Conservation (phyloP, 441 rosid genomes). For the Capsella rubella region DNA sequence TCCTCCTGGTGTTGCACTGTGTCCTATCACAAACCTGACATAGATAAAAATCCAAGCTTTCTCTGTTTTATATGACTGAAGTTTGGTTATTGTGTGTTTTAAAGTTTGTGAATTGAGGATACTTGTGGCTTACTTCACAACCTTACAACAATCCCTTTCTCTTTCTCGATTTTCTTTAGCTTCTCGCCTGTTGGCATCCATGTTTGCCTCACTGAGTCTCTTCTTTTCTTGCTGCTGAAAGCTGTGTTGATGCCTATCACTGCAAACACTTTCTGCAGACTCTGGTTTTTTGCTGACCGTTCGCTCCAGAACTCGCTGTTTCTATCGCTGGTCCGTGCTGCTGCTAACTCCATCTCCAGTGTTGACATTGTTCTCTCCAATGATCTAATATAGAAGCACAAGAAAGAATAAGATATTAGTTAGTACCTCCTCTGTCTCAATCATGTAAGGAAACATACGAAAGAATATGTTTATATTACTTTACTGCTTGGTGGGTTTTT, state of each 20-base stretch:
- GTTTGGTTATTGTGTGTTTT: background rate
- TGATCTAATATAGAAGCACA: conserved; percentile 50
- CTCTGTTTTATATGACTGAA: background rate
- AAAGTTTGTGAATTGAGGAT: conserved; percentile 1
- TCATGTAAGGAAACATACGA: background rate
- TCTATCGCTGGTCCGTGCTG: conserved; percentile 45
- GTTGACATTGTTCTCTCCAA: conserved; percentile 74
- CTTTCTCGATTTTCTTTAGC: conserved; percentile 70
- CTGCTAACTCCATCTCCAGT: conserved; percentile 71
- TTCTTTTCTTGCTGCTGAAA: conserved; percentile 84
- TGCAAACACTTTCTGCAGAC: conserved; percentile 68
- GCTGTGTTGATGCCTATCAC: conserved; percentile 92
- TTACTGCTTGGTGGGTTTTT: conserved; percentile 74
- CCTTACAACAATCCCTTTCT: conserved; percentile 81
- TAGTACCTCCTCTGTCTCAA: conserved; percentile 18
- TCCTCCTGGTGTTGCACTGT: conserved; percentile 80
- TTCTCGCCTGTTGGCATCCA: conserved; percentile 90
- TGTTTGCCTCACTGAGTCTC: conserved; percentile 75
- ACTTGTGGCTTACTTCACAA: conserved; percentile 44
- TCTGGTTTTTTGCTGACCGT: conserved; percentile 46
- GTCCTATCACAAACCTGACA: conserved; percentile 80
- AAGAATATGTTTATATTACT: conserved; percentile 48
- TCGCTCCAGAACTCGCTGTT: conserved; percentile 38
- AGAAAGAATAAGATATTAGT: background rate
- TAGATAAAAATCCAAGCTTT: background rate